These are phyloP conservation scores for Dactylellina drechsleri DNA, from an alignment of 2,329 filamentous ascomycete genomes.

Conservation along the genomic window DNA sequence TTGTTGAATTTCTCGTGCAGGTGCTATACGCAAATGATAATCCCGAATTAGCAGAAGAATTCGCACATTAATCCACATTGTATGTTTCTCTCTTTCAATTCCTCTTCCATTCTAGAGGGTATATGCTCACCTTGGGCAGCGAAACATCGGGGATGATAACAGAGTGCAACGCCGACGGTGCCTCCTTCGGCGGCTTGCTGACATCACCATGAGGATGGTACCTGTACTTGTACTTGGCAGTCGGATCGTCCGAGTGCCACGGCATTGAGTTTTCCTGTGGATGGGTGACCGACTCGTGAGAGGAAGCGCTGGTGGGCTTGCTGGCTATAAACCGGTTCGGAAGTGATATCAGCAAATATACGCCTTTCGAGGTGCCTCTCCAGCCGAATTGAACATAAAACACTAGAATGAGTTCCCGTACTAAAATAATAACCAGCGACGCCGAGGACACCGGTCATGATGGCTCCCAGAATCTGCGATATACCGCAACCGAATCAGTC, in stretches of 20 bases:
- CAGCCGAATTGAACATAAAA: constrained; percentile 4
- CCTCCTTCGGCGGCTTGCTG: constrained; percentile 80
- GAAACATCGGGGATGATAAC: constrained; percentile 94
- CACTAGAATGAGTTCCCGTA: constrained; percentile 62
- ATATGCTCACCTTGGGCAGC: constrained; percentile 77
- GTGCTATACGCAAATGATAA: constrained; percentile 66
- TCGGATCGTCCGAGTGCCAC: constrained; percentile 77
- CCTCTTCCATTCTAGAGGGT: neutral
- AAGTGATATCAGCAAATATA: constrained; percentile 27
- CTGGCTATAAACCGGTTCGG: constrained; percentile 68
- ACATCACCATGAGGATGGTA: constrained; percentile 88
- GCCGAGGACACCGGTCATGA: constrained; percentile 89
- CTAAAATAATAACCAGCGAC: constrained; percentile 91
- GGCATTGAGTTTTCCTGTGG: constrained; percentile 84
- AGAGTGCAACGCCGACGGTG: constrained; percentile 92
- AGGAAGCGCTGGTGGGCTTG: constrained; percentile 84
- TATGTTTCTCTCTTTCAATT: neutral
- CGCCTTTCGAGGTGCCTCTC: neutral
- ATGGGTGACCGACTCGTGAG: constrained; percentile 76
- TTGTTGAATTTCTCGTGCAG: constrained; percentile 99
- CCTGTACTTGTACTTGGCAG: constrained; percentile 65
- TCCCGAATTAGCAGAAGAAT: neutral
- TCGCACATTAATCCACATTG: neutral
- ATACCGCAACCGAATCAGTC: constrained; percentile 14
- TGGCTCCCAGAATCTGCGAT: constrained; percentile 81